phyloP scores from a whole-genome alignment of 306 rosid species.

The Gastrolobium bilobum region DNA sequence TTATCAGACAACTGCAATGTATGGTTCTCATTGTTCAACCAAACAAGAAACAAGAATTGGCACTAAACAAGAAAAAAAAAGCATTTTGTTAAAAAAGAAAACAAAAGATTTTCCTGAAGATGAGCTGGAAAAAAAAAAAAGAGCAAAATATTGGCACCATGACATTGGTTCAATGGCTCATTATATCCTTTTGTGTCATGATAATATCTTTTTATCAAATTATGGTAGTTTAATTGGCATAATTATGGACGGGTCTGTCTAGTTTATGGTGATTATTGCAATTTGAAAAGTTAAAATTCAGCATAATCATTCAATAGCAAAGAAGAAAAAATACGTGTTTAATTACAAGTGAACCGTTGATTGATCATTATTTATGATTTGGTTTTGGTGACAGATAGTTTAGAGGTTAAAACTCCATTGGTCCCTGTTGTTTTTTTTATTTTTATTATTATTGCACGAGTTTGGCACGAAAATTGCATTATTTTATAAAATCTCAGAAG shows the following conservation, averaged over 20 bases:
- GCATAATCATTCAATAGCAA: constrained; percentile 36
- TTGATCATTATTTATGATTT: constrained; percentile 28
- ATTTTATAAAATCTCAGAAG: no score
- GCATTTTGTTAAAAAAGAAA: constrained; percentile 25
- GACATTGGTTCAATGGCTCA: constrained; percentile 29
- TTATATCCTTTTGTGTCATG: constrained; percentile 32
- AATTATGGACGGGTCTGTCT: constrained; percentile 39
- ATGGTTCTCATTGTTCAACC: neutral
- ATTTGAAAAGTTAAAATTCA: constrained; percentile 45
- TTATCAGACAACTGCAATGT: neutral
- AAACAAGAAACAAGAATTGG: neutral
- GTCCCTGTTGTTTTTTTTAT: no score
- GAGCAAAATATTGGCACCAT: constrained; percentile 14
- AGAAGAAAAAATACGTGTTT: constrained; percentile 10
- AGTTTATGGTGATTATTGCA: constrained; percentile 42
- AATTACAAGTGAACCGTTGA: constrained; percentile 30
- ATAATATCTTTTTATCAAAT: constrained; percentile 23
- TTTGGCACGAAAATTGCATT: no score
- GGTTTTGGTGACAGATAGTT: neutral
- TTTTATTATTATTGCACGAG: no score
- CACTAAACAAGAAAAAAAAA: neutral
- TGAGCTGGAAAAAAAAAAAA: constrained; percentile 18
- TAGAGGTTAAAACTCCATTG: constrained; percentile 9
- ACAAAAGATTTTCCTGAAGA: constrained; percentile 14
- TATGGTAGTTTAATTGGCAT: constrained; percentile 39